These are phyloP conservation scores for Trametes maxima DNA, from an alignment of 768 basidiomycete species.

Conservation along the genomic window DNA sequence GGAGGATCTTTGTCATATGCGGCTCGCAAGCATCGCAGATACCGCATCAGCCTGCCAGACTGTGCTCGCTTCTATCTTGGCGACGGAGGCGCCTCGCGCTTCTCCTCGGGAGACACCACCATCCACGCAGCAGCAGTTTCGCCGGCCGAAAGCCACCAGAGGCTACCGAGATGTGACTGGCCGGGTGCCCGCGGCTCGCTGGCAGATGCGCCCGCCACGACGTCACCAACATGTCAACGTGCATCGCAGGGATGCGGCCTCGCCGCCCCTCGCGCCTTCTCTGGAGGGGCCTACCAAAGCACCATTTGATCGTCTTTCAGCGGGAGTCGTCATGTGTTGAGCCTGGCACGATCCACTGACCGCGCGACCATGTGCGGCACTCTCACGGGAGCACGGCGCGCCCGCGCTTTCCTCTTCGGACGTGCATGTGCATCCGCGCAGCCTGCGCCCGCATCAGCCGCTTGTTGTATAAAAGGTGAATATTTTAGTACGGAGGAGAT, in stretches of 20 bases:
- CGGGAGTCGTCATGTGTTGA: constrained; percentile 1
- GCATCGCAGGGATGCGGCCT: not conserved
- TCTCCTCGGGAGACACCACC: no score
- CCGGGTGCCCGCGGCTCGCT: not conserved
- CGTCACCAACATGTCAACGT: not conserved
- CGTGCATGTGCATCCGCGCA: not conserved
- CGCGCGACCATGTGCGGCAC: constrained; percentile 5
- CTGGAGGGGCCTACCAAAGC: not conserved
- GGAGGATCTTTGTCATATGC: no score
- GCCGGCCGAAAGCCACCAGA: no score
- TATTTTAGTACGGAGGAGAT: not conserved
- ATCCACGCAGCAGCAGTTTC: no score
- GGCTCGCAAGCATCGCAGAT: no score
- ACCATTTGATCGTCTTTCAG: not conserved
- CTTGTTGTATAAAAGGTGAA: not conserved
- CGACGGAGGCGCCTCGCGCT: no score
- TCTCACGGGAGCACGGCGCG: not conserved
- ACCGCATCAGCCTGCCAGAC: no score
- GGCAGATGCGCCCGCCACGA: not conserved
- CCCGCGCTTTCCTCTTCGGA: not conserved
- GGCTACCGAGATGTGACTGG: no score
- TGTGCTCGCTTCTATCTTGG: no score
- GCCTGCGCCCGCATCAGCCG: not conserved
- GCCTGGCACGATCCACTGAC: constrained; percentile 1
- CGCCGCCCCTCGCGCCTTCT: constrained; percentile 8